Evolutionary conservation across 139 green algal species (phyloP).

Genomic region (Zygnema cylindricum): DNA sequence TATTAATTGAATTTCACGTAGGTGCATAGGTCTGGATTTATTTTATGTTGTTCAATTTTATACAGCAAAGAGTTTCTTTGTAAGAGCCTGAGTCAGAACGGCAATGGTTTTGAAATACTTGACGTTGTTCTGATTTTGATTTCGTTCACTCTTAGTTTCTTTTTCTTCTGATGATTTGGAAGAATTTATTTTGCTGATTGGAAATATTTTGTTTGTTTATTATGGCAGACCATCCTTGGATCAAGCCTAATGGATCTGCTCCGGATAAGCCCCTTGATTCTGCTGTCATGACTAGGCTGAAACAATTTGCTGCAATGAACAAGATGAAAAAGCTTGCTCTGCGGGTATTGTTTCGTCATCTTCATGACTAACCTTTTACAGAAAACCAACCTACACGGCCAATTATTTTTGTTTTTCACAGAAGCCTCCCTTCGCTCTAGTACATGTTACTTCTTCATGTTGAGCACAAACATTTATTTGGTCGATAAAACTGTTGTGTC

Average conservation of each 20-base stretch:
- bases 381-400: too few relatives aligned
- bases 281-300: slow-evolving; percentile 83
- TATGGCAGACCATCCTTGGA: slow-evolving; percentile 84
- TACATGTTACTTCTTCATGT: too few relatives aligned
- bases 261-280: slow-evolving; percentile 79
- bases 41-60: too few relatives aligned
- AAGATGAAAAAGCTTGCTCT: slow-evolving; percentile 95
- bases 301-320: slow-evolving; percentile 92
- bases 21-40: not conserved
- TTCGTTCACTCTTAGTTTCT: not conserved
- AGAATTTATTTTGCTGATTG: not conserved
- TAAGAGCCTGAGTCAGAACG: too few relatives aligned
- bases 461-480: too few relatives aligned
- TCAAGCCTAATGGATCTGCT: slow-evolving; percentile 81
- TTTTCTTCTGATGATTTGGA: not conserved
- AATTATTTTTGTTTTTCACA: slow-evolving; percentile 3
- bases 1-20: not conserved
- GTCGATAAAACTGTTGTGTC: too few relatives aligned
- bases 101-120: too few relatives aligned
- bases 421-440: not conserved
- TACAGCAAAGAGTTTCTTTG: too few relatives aligned
- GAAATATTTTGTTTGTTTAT: not conserved
- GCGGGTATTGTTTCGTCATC: slow-evolving; percentile 40
- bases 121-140: not conserved
- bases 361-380: too few relatives aligned